phyloP scores from a whole-genome alignment of 805 yeast genomes.

The Metschnikowia corniflorae region DNA sequence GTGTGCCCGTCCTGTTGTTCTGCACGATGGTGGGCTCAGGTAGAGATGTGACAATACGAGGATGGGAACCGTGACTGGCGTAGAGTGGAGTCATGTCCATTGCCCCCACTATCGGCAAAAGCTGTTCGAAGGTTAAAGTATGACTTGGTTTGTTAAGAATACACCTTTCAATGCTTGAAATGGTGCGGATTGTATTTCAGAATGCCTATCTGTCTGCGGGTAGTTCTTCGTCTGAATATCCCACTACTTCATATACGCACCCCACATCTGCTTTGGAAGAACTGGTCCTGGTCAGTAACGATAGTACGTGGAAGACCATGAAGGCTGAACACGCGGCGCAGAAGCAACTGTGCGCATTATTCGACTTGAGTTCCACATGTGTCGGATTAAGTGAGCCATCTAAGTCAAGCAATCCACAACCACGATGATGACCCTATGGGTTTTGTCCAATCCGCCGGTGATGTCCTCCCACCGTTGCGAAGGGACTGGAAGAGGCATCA shows the following conservation, averaged over 20 bases:
- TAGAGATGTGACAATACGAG: neutral
- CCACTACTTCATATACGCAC: neutral
- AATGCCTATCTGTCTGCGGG: constrained; percentile 1
- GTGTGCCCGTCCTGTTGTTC: neutral
- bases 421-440: neutral
- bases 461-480: neutral
- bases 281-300: neutral
- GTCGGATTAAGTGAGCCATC: neutral
- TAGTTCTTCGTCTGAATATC: neutral
- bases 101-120: neutral
- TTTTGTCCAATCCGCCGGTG: neutral
- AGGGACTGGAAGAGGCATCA: constrained; percentile 1
- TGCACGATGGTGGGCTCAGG: neutral
- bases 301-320: neutral
- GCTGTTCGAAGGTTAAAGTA: neutral
- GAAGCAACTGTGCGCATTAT: neutral
- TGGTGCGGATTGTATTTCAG: neutral
- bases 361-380: neutral
- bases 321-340: neutral
- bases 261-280: neutral
- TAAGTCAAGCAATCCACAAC: neutral
- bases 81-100: neutral
- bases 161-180: neutral
- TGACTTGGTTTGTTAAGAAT: neutral
- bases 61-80: neutral